Evolutionary conservation across 1,284 basidiomycete genomes (phyloP).

Genomic region (Coniophora puteana): DNA sequence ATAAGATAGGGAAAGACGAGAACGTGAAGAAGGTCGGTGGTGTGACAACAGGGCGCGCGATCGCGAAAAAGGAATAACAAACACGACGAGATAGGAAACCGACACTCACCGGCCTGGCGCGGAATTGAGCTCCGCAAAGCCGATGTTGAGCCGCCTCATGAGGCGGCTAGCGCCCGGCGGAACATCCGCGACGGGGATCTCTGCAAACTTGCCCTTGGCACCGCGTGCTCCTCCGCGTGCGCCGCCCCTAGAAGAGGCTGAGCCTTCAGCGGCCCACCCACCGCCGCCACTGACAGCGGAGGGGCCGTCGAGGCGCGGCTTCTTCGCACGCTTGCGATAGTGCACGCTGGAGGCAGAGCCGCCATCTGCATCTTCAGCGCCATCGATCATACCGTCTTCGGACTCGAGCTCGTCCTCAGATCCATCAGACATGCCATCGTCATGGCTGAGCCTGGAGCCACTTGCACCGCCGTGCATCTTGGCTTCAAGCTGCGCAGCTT

Average conservation of each 20-base stretch:
- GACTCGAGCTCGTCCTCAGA: constrained; percentile 40
- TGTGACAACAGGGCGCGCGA: too few species aligned
- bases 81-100: constrained; percentile 6
- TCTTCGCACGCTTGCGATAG: too few species aligned
- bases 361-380: too few species aligned
- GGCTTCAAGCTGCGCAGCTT: constrained; percentile 34
- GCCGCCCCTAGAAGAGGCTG: too few species aligned
- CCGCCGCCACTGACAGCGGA: too few species aligned
- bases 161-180: constrained; percentile 15
- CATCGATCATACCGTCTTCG: constrained; percentile 38
- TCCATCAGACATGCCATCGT: constrained; percentile 23
- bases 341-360: too few species aligned
- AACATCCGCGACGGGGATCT: constrained; percentile 16
- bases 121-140: constrained; percentile 54
- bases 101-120: constrained; percentile 50
- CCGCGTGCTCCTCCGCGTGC: too few species aligned
- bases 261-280: too few species aligned
- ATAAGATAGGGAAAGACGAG: constrained; percentile 2
- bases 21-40: too few species aligned
- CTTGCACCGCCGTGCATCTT: constrained; percentile 23
- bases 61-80: too few species aligned
- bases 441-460: constrained; percentile 15
- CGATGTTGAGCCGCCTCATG: constrained; percentile 32
- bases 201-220: constrained; percentile 5
- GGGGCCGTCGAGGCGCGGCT: constrained; percentile 17